phyloP scores from a whole-genome alignment of 1,284 basidiomycete species.

The Microbotryum intermedium region DNA sequence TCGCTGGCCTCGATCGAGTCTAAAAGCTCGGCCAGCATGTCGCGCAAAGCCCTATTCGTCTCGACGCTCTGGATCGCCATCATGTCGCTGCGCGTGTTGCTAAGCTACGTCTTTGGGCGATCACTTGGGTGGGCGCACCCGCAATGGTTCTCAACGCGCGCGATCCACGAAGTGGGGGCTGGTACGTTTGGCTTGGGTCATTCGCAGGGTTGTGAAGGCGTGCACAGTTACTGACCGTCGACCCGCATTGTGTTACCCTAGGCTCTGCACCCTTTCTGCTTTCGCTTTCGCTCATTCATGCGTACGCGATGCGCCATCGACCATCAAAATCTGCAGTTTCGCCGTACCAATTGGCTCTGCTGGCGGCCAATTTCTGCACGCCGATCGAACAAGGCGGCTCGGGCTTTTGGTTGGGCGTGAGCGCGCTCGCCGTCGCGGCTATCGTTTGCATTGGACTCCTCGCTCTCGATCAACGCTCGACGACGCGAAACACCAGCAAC shows the following conservation, averaged over 20 bases:
- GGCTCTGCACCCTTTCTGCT: slow-evolving; percentile 9
- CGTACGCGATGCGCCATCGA: neutral
- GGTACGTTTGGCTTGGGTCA: slow-evolving; percentile 1
- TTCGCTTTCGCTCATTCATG: neutral
- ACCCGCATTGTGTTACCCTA: neutral
- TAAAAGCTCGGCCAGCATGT: too few relatives aligned
- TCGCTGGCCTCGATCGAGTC: slow-evolving; percentile 1
- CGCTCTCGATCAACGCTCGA: neutral
- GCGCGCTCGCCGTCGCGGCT: slow-evolving; percentile 3
- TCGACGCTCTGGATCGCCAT: slow-evolving; percentile 76
- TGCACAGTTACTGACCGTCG: neutral
- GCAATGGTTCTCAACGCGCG: slow-evolving; percentile 7
- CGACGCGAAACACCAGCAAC: neutral
- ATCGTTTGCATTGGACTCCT: neutral
- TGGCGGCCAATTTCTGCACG: slow-evolving; percentile 7
- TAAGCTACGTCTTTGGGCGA: slow-evolving; percentile 38
- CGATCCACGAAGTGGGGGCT: slow-evolving; percentile 21
- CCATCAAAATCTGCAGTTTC: neutral
- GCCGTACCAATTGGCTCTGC: neutral
- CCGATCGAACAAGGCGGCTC: slow-evolving; percentile 9
- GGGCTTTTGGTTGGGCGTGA: slow-evolving; percentile 9
- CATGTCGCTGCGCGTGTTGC: slow-evolving; percentile 71
- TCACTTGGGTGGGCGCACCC: slow-evolving; percentile 21
- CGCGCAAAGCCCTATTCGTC: slow-evolving; percentile 44
- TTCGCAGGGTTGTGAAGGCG: neutral